These are phyloP conservation scores for Oidiodendron maius DNA, from an alignment of 495 filamentous ascomycete species.

Conservation along the genomic window DNA sequence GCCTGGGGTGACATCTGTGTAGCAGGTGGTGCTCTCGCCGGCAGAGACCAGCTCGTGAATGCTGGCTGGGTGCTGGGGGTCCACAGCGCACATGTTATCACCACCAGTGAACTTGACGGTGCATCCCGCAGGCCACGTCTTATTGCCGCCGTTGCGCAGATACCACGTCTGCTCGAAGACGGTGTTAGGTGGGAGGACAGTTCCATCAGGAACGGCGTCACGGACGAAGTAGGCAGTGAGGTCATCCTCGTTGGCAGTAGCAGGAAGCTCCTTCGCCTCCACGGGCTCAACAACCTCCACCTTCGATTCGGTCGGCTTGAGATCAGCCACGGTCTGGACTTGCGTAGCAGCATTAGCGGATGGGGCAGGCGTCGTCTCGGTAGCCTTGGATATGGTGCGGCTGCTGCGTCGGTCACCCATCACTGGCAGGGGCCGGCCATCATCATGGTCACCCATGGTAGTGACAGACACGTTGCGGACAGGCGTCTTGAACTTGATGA, in stretches of 20 bases:
- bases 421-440: slow-evolving; percentile 50
- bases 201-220: slow-evolving; percentile 75
- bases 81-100: slow-evolving; percentile 89
- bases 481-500: slow-evolving; percentile 95
- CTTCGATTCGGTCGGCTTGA: slow-evolving; percentile 46
- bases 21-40: slow-evolving; percentile 74
- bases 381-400: slow-evolving; percentile 39
- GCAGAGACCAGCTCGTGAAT: slow-evolving; percentile 64
- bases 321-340: slow-evolving; percentile 67
- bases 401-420: slow-evolving; percentile 57
- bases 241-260: slow-evolving; percentile 22
- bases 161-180: slow-evolving; percentile 91
- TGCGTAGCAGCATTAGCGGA: slow-evolving; percentile 53
- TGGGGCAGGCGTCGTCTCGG: slow-evolving; percentile 42
- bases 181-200: slow-evolving; percentile 56
- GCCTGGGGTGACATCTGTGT: slow-evolving; percentile 60
- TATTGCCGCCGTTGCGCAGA: slow-evolving; percentile 74
- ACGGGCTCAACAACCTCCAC: slow-evolving; percentile 28
- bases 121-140: slow-evolving; percentile 81
- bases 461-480: slow-evolving; percentile 86
- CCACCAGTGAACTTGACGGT: slow-evolving; percentile 88
- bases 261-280: slow-evolving; percentile 25
- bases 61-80: slow-evolving; percentile 68
- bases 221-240: slow-evolving; percentile 72
- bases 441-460: slow-evolving; percentile 69